Percentiles rank a stretch among this genome's conserved stretches.
These are phyloP conservation scores for Aspergillus avenaceus DNA, from an alignment of 495 filamentous ascomycete genomes.

Conservation along the genomic window DNA sequence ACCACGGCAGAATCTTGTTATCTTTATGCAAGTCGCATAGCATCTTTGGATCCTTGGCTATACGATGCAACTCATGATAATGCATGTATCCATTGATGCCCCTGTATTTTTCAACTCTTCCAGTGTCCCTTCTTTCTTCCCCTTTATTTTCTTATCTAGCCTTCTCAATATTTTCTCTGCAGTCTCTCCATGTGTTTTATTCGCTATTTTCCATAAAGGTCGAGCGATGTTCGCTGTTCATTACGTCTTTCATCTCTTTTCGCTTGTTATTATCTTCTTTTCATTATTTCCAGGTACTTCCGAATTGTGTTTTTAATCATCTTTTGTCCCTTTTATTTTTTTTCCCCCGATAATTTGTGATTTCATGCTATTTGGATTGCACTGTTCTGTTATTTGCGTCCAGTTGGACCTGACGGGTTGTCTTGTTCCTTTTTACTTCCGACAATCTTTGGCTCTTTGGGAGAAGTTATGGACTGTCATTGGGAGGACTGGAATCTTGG, in stretches of 20 bases:
- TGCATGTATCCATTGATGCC: slow-evolving; percentile 15
- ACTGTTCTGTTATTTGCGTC: slow-evolving; percentile 9
- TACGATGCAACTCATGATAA: slow-evolving; percentile 14
- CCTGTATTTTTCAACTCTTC: slow-evolving; percentile 23
- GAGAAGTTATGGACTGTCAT: neutral
- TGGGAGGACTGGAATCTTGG: neutral
- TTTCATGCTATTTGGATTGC: slow-evolving; percentile 12
- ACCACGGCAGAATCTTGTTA: slow-evolving; percentile 26
- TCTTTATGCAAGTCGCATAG: slow-evolving; percentile 21
- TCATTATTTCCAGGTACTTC: slow-evolving; percentile 8
- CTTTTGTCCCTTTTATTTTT: slow-evolving; percentile 13
- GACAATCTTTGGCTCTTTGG: neutral
- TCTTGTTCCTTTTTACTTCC: neutral
- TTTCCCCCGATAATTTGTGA: too few species aligned
- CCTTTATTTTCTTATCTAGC: too few species aligned
- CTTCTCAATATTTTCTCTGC: neutral
- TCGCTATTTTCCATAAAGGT: too few species aligned
- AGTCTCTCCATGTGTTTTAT: too few species aligned
- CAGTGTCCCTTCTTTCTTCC: slow-evolving; percentile 6
- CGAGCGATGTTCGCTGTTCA: slow-evolving; percentile 2
- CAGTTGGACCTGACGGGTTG: slow-evolving; percentile 3
- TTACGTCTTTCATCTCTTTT: slow-evolving; percentile 1
- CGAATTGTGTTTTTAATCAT: slow-evolving; percentile 28
- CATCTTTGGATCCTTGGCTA: slow-evolving; percentile 21
- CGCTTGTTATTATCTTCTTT: slow-evolving; percentile 10